Evolutionary conservation across 139 green algal genomes (phyloP).

Genomic region (Asterochloris sp.): DNA sequence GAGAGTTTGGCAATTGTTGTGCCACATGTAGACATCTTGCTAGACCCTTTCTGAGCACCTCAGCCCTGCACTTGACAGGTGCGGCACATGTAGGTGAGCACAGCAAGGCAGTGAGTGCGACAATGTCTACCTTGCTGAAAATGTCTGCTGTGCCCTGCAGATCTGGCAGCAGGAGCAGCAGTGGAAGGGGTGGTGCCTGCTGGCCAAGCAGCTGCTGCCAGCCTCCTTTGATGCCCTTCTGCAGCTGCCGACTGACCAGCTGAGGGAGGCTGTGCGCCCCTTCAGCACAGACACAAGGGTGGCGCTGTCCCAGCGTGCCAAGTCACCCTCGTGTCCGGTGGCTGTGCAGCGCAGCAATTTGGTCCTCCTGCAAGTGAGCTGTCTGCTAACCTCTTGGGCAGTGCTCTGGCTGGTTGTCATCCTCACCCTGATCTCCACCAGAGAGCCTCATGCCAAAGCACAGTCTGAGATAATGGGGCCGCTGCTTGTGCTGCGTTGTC

Average conservation of each 20-base stretch:
- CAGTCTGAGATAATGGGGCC: too few relatives aligned
- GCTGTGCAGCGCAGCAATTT: slow-evolving; percentile 9
- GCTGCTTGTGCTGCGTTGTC: too few relatives aligned
- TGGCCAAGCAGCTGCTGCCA: slow-evolving; percentile 49
- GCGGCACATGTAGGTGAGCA: not conserved
- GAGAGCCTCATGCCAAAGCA: too few relatives aligned
- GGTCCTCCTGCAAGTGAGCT: not conserved
- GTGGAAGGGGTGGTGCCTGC: slow-evolving; percentile 78
- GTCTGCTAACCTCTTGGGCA: too few relatives aligned
- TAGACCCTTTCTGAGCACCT: not conserved
- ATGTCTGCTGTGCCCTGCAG: not conserved
- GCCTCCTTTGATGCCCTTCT: slow-evolving; percentile 63
- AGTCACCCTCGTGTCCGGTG: slow-evolving; percentile 13
- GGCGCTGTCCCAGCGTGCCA: slow-evolving; percentile 13
- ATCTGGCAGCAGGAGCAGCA: slow-evolving; percentile 59
- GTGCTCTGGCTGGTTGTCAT: too few relatives aligned
- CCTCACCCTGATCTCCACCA: too few relatives aligned
- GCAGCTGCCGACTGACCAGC: slow-evolving; percentile 29
- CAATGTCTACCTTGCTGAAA: not conserved
- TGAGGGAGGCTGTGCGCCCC: not conserved
- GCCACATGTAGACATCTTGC: not conserved
- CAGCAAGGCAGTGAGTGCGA: not conserved
- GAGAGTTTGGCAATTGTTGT: not conserved
- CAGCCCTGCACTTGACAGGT: not conserved
- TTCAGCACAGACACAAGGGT: slow-evolving; percentile 1